These are phyloP conservation scores for Metschnikowia chrysomelidarum DNA, from an alignment of 805 yeast species.

Conservation along the genomic window DNA sequence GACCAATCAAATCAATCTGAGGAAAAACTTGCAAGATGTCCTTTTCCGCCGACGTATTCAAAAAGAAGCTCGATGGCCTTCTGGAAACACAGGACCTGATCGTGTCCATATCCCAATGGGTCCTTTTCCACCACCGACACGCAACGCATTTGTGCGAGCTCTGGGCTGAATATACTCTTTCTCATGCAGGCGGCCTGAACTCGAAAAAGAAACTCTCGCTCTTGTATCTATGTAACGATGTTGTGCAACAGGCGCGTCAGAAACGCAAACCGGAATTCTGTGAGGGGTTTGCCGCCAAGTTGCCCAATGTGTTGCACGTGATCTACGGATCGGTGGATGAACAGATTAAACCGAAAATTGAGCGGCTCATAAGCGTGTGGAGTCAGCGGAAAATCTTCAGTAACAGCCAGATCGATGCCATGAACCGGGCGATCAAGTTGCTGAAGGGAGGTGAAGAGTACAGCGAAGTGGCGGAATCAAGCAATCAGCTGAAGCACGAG, in stretches of 20 bases:
- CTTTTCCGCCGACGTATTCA: slow-evolving; percentile 48
- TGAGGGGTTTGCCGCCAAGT: slow-evolving; percentile 50
- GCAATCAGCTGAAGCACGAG: neutral
- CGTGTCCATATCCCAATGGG: slow-evolving; percentile 74
- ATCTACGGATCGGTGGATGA: slow-evolving; percentile 31
- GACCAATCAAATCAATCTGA: no score
- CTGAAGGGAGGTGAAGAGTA: slow-evolving; percentile 17
- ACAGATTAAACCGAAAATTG: slow-evolving; percentile 45
- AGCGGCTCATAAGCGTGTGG: slow-evolving; percentile 57
- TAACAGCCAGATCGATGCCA: slow-evolving; percentile 24
- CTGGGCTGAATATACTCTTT: slow-evolving; percentile 45
- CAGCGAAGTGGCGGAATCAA: slow-evolving; percentile 5
- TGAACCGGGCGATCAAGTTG: slow-evolving; percentile 25
- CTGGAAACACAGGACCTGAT: slow-evolving; percentile 71
- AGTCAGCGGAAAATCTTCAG: slow-evolving; percentile 49
- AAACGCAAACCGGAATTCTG: slow-evolving; percentile 58
- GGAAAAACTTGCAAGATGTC: slow-evolving; percentile 34
- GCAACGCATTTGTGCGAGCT: slow-evolving; percentile 50
- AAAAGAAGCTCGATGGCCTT: slow-evolving; percentile 44
- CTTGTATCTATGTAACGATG: slow-evolving; percentile 75
- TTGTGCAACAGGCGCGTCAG: slow-evolving; percentile 73
- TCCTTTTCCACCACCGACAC: slow-evolving; percentile 61
- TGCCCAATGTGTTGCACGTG: slow-evolving; percentile 41
- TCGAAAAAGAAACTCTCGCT: slow-evolving; percentile 48
- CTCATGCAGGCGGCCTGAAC: slow-evolving; percentile 6